Percentiles rank a stretch among this genome's conserved stretches.
These are phyloP conservation scores for Rhizoclosmatium hyalinum DNA, from an alignment of 371 early-diverging fungal genomes.

Conservation along the genomic window DNA sequence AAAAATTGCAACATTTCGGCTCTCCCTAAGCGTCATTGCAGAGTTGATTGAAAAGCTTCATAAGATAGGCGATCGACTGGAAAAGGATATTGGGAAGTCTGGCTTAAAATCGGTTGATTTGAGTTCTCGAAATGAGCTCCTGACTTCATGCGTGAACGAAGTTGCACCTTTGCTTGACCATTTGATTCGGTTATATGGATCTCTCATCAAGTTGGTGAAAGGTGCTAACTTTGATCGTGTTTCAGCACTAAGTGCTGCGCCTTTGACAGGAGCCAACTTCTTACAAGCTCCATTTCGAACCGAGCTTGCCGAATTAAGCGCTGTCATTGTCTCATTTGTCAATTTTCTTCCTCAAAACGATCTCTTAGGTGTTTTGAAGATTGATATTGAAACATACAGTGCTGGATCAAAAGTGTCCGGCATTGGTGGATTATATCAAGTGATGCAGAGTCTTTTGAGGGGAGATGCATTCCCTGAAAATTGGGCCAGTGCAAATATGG, in stretches of 20 bases:
- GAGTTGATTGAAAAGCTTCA: constrained; percentile 65
- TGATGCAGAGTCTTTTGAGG: constrained; percentile 33
- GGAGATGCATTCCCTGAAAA: constrained; percentile 54
- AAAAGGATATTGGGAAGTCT: constrained; percentile 31
- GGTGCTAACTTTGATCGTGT: not conserved
- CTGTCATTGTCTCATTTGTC: constrained; percentile 60
- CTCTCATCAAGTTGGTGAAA: not conserved
- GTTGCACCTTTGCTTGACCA: constrained; percentile 18
- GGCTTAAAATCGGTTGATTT: constrained; percentile 2
- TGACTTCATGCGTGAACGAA: constrained; percentile 23
- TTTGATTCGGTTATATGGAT: constrained; percentile 19
- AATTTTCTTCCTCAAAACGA: constrained; percentile 61
- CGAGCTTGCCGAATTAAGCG: constrained; percentile 58
- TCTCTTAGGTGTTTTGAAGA: constrained; percentile 41
- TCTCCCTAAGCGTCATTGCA: constrained; percentile 61
- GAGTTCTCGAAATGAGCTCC: constrained; percentile 10
- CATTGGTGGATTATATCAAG: constrained; percentile 23
- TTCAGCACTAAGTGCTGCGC: not conserved
- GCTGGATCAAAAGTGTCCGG: constrained; percentile 23
- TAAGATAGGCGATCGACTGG: constrained; percentile 48
- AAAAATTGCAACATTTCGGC: constrained; percentile 15
- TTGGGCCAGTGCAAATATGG: constrained; percentile 68
- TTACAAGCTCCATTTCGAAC: constrained; percentile 33
- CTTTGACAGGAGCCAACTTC: not conserved
- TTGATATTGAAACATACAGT: constrained; percentile 17